Percentiles rank a stretch among this genome's conserved stretches.
Evolutionary conservation across 176 grass and related monocot genomes (phyloP).

Genomic region (Avena insularis): DNA sequence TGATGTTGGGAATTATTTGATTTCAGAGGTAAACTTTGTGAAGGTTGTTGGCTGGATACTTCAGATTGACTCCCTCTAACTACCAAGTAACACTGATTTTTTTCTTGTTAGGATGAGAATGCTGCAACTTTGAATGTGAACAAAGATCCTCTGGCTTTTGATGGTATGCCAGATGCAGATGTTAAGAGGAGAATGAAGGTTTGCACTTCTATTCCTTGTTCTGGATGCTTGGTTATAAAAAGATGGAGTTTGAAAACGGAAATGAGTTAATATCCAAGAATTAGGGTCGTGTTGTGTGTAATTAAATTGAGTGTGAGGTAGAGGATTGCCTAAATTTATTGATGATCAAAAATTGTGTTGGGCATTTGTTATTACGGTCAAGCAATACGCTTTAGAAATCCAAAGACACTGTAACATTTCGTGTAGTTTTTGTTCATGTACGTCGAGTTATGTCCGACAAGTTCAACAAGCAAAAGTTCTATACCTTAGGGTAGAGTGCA

Average conservation of each 20-base stretch:
- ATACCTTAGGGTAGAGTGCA: not conserved
- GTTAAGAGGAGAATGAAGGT: conserved; percentile 75
- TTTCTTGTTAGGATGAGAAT: conserved; percentile 66
- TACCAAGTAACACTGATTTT: conserved; percentile 31
- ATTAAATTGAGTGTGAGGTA: conserved; percentile 24
- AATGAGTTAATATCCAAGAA: not conserved
- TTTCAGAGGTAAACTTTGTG: conserved; percentile 68
- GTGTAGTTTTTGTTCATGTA: conserved; percentile 9
- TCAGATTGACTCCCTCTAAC: conserved; percentile 29
- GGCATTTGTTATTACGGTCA: conserved; percentile 6
- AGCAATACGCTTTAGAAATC: not conserved
- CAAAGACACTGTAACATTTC: conserved; percentile 12
- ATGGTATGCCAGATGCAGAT: conserved; percentile 74
- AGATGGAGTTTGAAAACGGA: not conserved
- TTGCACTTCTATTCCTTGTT: conserved; percentile 37
- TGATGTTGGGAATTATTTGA: conserved; percentile 80
- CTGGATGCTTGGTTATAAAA: conserved; percentile 13
- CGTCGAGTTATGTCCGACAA: not conserved
- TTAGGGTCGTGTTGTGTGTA: not conserved
- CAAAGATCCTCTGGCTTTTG: conserved; percentile 58
- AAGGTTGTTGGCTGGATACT: conserved; percentile 9
- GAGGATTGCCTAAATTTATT: conserved; percentile 1
- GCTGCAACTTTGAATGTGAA: conserved; percentile 51
- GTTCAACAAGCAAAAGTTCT: not conserved
- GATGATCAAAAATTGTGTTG: not conserved